Base-by-base conservation (phyloP, 257 asterid species). In the Primulina eburnea region DNA sequence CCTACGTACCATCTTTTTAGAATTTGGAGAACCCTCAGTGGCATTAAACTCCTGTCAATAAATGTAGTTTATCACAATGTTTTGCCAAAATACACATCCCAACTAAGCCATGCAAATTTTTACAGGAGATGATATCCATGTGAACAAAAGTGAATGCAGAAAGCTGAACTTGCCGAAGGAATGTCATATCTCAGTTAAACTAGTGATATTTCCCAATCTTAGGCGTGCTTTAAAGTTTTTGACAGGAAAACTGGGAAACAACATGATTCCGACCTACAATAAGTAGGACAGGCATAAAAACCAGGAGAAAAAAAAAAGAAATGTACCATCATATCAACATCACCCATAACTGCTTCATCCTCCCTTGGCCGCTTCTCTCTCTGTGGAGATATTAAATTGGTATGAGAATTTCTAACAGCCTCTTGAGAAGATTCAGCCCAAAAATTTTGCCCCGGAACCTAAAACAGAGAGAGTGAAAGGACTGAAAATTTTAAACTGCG, bases 331-430 rank as follows among this genome's bases (percentile, higher is more conserved):
- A 82, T 78, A 78, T 87, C 85, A 32, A 78, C 68, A 50, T 85
- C 99, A 65, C 71, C 40, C 77, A 72, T 77, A 70, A 78, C 24
- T 78, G 81, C 65, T 76, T 76, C 86, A 58, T 81, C 88, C 57
- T 89, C 97, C 79, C 97, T 90, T 65, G 67, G 90, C 26, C 97
- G 89, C 80, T 93, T 93, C 82, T 86, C 92, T 82, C 90, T 83
- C 37, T 71, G 83, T 5, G 81, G 77, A 67, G 89, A 77, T 38
- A 64, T 55, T 57, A 79, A 71, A 56, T 69, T 68, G 16, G 65
- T 2, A 20, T 47, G 37, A 59, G 81, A 75, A 70, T 70, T 64
- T 67, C 4, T 62, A n/a, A 76, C 65, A 53, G 80, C 75, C 68
- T 72, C 87, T 35, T 78, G 61, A 12, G 83, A 72, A 63, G 81